These are phyloP conservation scores for Alternaria longipes DNA, from an alignment of 2,329 filamentous ascomycete species.

Conservation along the genomic window DNA sequence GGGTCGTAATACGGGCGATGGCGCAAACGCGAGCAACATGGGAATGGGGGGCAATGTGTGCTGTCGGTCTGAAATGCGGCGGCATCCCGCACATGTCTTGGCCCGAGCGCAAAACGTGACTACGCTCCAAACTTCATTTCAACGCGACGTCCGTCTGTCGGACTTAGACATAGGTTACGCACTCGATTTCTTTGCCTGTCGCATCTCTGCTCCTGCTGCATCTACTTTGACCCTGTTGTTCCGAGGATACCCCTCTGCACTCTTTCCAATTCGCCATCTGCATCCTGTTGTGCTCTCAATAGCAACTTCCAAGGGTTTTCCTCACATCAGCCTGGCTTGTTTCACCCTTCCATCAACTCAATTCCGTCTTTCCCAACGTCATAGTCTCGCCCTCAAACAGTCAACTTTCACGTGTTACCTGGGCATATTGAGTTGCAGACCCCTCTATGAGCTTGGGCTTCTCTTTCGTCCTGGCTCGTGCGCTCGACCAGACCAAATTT, in stretches of 20 bases:
- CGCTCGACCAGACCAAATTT: constrained; percentile 37
- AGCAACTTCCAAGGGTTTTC: constrained; percentile 22
- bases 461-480: constrained; percentile 39
- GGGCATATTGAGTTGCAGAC: constrained; percentile 7
- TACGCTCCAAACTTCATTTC: constrained; percentile 20
- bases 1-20: constrained; percentile 27
- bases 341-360: constrained; percentile 21
- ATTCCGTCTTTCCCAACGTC: constrained; percentile 14
- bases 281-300: constrained; percentile 25
- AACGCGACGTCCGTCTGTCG: constrained; percentile 16
- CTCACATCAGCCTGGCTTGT: constrained; percentile 32
- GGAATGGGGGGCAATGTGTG: constrained; percentile 25
- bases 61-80: constrained; percentile 21
- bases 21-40: constrained; percentile 28
- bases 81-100: constrained; percentile 21
- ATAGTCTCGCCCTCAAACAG: constrained; percentile 1
- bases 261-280: constrained; percentile 17
- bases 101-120: constrained; percentile 36
- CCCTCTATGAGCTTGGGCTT: constrained; percentile 24
- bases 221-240: constrained; percentile 1
- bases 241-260: not conserved
- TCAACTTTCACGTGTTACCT: constrained; percentile 1
- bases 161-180: constrained; percentile 5
- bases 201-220: not conserved
- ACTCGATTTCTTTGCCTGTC: not conserved